Evolutionary conservation across 495 filamentous ascomycete genomes (phyloP).

Genomic region (Penicillium alfredii): DNA sequence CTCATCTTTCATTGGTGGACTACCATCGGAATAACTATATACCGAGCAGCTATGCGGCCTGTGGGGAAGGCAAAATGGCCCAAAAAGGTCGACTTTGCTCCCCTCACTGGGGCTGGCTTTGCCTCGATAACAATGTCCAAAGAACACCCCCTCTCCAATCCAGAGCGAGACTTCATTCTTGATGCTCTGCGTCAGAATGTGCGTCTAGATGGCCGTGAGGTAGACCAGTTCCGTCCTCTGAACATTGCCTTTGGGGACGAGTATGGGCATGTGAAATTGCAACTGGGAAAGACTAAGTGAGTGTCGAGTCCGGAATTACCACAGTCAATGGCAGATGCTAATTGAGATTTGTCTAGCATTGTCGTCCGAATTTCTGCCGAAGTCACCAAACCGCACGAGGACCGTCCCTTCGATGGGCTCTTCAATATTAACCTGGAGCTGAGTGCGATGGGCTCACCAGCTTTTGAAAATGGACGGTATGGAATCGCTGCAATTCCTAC

Average conservation of each 20-base stretch:
- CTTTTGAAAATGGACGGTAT: slow-evolving; percentile 80
- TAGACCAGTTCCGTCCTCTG: slow-evolving; percentile 72
- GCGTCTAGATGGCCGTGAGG: slow-evolving; percentile 73
- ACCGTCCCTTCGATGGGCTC: slow-evolving; percentile 89
- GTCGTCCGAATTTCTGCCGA: slow-evolving; percentile 81
- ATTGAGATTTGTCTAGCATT: slow-evolving; percentile 66
- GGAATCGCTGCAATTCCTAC: slow-evolving; percentile 6
- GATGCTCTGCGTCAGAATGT: slow-evolving; percentile 69
- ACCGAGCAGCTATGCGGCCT: slow-evolving; percentile 21
- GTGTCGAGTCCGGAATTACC: too few species aligned
- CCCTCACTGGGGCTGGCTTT: slow-evolving; percentile 24
- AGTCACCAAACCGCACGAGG: slow-evolving; percentile 73
- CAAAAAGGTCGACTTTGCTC: slow-evolving; percentile 20
- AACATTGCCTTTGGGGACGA: slow-evolving; percentile 81
- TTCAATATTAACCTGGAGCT: slow-evolving; percentile 89
- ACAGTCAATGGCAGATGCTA: too few species aligned
- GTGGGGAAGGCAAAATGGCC: slow-evolving; percentile 18
- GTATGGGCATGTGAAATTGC: slow-evolving; percentile 84
- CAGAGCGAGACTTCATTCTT: slow-evolving; percentile 69
- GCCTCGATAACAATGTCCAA: slow-evolving; percentile 63
- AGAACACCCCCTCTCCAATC: slow-evolving; percentile 76
- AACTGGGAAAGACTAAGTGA: slow-evolving; percentile 85
- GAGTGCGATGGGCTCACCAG: slow-evolving; percentile 84
- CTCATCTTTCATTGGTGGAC: slow-evolving; percentile 4
- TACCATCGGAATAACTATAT: not conserved